phyloP scores from a whole-genome alignment of 2,329 filamentous ascomycete genomes.

The Capronia americana region DNA sequence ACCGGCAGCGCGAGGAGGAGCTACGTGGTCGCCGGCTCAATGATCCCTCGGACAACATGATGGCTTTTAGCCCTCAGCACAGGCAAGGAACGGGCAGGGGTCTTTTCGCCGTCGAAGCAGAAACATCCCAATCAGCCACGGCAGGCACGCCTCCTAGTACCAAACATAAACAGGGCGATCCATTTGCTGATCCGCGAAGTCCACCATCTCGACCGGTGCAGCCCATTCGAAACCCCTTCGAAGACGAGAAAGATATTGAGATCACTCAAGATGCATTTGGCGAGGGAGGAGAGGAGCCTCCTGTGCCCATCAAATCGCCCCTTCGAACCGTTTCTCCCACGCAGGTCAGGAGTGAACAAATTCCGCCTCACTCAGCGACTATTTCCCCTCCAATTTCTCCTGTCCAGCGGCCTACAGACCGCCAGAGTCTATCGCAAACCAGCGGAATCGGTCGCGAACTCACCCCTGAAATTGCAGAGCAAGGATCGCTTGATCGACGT shows the following conservation, averaged over 20 bases:
- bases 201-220: slow-evolving; percentile 12
- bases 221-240: slow-evolving; percentile 39
- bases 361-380: slow-evolving; percentile 46
- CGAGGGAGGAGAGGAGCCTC: slow-evolving; percentile 29
- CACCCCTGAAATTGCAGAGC: slow-evolving; percentile 60
- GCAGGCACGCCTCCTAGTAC: slow-evolving; percentile 13
- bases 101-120: slow-evolving; percentile 22
- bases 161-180: slow-evolving; percentile 10
- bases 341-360: slow-evolving; percentile 18
- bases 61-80: slow-evolving; percentile 62
- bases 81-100: slow-evolving; percentile 26
- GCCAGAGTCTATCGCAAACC: slow-evolving; percentile 61
- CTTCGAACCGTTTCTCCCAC: slow-evolving; percentile 32
- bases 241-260: slow-evolving; percentile 40
- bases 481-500: slow-evolving; percentile 60
- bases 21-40: slow-evolving; percentile 50
- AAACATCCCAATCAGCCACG: slow-evolving; percentile 21
- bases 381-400: slow-evolving; percentile 57
- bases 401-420: slow-evolving; percentile 52
- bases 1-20: slow-evolving; percentile 62
- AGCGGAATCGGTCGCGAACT: slow-evolving; percentile 59
- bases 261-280: slow-evolving; percentile 33
- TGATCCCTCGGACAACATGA: slow-evolving; percentile 6
- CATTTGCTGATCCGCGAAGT: slow-evolving; percentile 33
- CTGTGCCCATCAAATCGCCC: slow-evolving; percentile 36